Conservation (phyloP, 768 basidiomycete genomes). For the Vararia minispora region DNA sequence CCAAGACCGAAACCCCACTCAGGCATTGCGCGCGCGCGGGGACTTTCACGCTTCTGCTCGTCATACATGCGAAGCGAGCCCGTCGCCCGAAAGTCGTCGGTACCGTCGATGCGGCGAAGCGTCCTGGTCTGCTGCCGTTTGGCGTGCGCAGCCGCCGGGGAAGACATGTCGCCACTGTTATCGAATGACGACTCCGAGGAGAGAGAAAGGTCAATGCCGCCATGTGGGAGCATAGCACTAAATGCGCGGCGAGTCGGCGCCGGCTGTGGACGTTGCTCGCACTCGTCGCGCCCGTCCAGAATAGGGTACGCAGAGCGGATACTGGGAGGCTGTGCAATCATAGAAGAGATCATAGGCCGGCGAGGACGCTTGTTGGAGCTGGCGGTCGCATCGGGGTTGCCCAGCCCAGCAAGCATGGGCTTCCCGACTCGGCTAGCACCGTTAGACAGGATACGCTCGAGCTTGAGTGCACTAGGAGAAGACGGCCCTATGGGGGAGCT, state of each 20-base stretch:
- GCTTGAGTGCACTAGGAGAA: slow-evolving; percentile 36
- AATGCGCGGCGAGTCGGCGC: slow-evolving; percentile 49
- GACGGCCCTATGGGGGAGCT: slow-evolving; percentile 34
- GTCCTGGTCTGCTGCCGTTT: slow-evolving; percentile 70
- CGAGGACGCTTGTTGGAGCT: slow-evolving; percentile 45
- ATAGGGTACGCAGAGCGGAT: slow-evolving; percentile 33
- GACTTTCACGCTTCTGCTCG: slow-evolving; percentile 13
- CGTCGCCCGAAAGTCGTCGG: slow-evolving; percentile 72
- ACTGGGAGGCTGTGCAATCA: slow-evolving; percentile 29
- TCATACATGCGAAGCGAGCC: slow-evolving; percentile 35
- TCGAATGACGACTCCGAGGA: slow-evolving; percentile 35
- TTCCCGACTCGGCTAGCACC: slow-evolving; percentile 29
- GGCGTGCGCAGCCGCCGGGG: slow-evolving; percentile 73
- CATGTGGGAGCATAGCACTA: slow-evolving; percentile 52
- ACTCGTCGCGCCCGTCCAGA: slow-evolving; percentile 16
- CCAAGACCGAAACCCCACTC: slow-evolving; percentile 49
- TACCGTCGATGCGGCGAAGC: slow-evolving; percentile 69
- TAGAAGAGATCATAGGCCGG: slow-evolving; percentile 56
- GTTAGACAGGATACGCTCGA: slow-evolving; percentile 31
- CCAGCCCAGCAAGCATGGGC: slow-evolving; percentile 43
- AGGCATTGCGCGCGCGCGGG: slow-evolving; percentile 15
- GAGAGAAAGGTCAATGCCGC: slow-evolving; percentile 30
- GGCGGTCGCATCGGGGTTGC: slow-evolving; percentile 36
- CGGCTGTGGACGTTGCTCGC: slow-evolving; percentile 7
- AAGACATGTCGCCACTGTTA: slow-evolving; percentile 53